A percentile compares a stretch with the other conserved stretches of the same genome.
phyloP scores from a whole-genome alignment of 192 early-diverging fungal species.

The Coemansia sp. region DNA sequence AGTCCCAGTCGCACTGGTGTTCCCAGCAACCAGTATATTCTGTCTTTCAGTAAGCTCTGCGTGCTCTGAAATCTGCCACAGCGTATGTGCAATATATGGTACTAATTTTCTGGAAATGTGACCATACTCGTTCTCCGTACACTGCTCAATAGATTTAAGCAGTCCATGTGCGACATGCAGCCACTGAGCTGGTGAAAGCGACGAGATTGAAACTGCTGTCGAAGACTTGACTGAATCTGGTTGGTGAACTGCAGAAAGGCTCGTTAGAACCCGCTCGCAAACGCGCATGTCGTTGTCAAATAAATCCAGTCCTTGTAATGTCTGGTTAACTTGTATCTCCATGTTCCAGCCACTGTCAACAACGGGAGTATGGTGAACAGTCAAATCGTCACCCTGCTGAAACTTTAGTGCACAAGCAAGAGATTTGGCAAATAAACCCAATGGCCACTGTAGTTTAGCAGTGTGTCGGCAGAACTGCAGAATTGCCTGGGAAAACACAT shows the following conservation, averaged over 20 bases:
- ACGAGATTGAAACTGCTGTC: background rate
- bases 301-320: constrained; percentile 22
- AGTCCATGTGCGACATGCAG: constrained; percentile 12
- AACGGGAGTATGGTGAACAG: background rate
- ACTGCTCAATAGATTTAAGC: constrained; percentile 18
- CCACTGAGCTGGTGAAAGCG: constrained; percentile 33
- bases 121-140: constrained; percentile 14
- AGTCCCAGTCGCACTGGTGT: background rate
- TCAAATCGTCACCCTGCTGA: background rate
- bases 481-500: constrained; percentile 6
- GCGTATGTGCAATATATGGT: constrained; percentile 29
- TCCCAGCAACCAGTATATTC: background rate
- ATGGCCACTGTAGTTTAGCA: constrained; percentile 21
- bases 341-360: constrained; percentile 20
- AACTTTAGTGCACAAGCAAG: constrained; percentile 6
- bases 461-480: constrained; percentile 26
- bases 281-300: constrained; percentile 4
- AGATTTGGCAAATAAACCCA: constrained; percentile 14
- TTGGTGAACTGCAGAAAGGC: background rate
- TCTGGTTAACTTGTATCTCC: constrained; percentile 29
- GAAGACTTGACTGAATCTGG: background rate
- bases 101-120: constrained; percentile 7
- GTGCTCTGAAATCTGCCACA: constrained; percentile 14
- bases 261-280: constrained; percentile 8
- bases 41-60: background rate